Percentiles rank a stretch among this genome's conserved stretches.
Conservation (phyloP, 164 flowering plant species). For the grape (Vitis vinifera) region DNA sequence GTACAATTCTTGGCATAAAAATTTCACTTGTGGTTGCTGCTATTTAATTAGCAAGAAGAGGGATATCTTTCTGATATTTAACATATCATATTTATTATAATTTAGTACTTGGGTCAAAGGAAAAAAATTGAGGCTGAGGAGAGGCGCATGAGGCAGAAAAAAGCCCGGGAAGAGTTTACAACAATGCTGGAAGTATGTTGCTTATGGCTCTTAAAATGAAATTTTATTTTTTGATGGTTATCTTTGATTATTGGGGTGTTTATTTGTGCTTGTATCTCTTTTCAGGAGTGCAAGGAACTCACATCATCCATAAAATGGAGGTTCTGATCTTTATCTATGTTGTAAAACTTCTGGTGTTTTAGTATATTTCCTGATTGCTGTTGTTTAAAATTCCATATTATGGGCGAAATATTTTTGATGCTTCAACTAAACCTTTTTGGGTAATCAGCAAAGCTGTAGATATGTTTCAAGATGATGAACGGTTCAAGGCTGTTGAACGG, state of each 20-base stretch:
- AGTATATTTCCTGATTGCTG: not conserved
- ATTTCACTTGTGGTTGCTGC: too few relatives aligned
- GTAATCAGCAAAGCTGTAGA: slow-evolving; percentile 68
- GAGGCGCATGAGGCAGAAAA: slow-evolving; percentile 79
- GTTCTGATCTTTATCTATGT: slow-evolving; percentile 29
- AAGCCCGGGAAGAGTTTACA: slow-evolving; percentile 83
- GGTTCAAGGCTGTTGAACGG: slow-evolving; percentile 89
- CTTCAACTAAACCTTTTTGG: slow-evolving; percentile 8
- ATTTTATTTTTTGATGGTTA: not conserved
- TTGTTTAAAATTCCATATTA: not conserved
- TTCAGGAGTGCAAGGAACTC: slow-evolving; percentile 86
- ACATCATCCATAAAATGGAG: slow-evolving; percentile 88
- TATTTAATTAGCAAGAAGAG: too few relatives aligned
- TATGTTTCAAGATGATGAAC: slow-evolving; percentile 91
- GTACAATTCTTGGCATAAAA: too few relatives aligned
- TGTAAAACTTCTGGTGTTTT: not conserved
- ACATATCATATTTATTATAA: not conserved
- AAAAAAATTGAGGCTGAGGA: slow-evolving; percentile 91
- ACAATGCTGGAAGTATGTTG: slow-evolving; percentile 82
- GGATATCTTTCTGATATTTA: too few relatives aligned
- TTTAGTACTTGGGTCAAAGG: slow-evolving; percentile 82
- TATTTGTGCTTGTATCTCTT: slow-evolving; percentile 10
- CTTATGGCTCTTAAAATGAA: not conserved
- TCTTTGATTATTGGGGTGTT: not conserved
- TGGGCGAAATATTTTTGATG: not conserved